Percentiles rank a stretch among this genome's conserved stretches.
Conservation (phyloP, 768 basidiomycete species). For the Rhizopogon salebrosus region DNA sequence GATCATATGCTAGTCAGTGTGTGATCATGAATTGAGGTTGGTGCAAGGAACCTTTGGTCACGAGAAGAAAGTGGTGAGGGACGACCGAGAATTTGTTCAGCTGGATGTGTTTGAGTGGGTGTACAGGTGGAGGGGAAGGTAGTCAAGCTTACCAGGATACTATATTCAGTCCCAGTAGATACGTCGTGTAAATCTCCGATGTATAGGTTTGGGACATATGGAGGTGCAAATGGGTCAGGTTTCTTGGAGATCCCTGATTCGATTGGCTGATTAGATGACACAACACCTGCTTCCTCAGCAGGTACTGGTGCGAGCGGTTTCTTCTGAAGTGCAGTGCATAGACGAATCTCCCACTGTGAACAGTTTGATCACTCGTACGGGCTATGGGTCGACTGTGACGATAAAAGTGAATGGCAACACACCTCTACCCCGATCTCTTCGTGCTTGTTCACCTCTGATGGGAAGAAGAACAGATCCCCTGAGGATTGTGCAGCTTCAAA, state of each 20-base stretch:
- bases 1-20: neutral
- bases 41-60: slow-evolving; percentile 64
- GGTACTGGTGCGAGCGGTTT: slow-evolving; percentile 57
- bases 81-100: slow-evolving; percentile 85
- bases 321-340: slow-evolving; percentile 81
- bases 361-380: neutral
- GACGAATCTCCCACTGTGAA: slow-evolving; percentile 75
- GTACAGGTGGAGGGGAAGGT: neutral
- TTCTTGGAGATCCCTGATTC: slow-evolving; percentile 22
- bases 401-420: slow-evolving; percentile 10
- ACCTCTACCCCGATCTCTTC: slow-evolving; percentile 65
- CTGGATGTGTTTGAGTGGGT: slow-evolving; percentile 31
- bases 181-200: slow-evolving; percentile 69
- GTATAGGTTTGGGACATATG: slow-evolving; percentile 72
- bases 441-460: slow-evolving; percentile 62
- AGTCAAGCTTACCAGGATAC: slow-evolving; percentile 54
- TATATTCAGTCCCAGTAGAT: slow-evolving; percentile 52
- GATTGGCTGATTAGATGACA: slow-evolving; percentile 18
- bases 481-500: slow-evolving; percentile 55
- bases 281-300: slow-evolving; percentile 28
- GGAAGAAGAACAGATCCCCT: slow-evolving; percentile 74
- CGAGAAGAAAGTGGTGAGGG: slow-evolving; percentile 81
- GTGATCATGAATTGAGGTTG: neutral
- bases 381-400: neutral
- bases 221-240: slow-evolving; percentile 78